Percentiles rank a stretch among this genome's conserved stretches.
Conservation (phyloP, 257 asterid genomes). For the Lycium barbarum region DNA sequence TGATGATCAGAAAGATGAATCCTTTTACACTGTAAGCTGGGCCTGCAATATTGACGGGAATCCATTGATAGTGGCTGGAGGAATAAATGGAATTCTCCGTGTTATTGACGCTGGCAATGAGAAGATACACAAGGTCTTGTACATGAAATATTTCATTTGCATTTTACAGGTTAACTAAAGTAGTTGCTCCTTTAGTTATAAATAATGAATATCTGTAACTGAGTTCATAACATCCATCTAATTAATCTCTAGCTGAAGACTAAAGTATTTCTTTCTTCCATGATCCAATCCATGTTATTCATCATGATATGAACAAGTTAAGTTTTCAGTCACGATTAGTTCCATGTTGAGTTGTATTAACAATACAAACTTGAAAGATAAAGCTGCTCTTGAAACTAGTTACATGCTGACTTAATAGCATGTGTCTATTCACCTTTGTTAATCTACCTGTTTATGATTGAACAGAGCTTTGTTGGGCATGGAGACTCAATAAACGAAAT, state of each 20-base stretch:
- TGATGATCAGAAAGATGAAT: conserved; percentile 92
- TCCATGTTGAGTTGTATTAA: conserved; percentile 6
- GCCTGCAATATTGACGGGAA: conserved; percentile 87
- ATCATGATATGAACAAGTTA: neutral
- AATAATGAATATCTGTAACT: neutral
- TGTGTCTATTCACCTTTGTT: neutral
- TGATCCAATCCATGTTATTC: neutral
- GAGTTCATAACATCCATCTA: neutral
- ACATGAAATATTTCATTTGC: neutral
- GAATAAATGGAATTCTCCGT: conserved; percentile 84
- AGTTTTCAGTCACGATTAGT: neutral
- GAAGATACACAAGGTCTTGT: conserved; percentile 79
- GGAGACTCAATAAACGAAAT: conserved; percentile 97
- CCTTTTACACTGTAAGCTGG: conserved; percentile 97
- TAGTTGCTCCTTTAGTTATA: neutral
- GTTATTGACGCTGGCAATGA: conserved; percentile 90
- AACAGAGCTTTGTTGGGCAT: conserved; percentile 95
- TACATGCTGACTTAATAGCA: neutral
- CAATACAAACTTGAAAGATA: neutral
- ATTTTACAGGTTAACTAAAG: conserved; percentile 15
- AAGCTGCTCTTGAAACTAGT: neutral
- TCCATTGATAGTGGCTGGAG: conserved; percentile 92
- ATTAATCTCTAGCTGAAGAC: neutral
- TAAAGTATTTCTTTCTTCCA: conserved; percentile 4
- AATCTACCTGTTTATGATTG: neutral